Evolutionary conservation across 1,284 basidiomycete species (phyloP), one percentile per base, ranked within the genome.

Genomic region (Trametes versicolor): DNA sequence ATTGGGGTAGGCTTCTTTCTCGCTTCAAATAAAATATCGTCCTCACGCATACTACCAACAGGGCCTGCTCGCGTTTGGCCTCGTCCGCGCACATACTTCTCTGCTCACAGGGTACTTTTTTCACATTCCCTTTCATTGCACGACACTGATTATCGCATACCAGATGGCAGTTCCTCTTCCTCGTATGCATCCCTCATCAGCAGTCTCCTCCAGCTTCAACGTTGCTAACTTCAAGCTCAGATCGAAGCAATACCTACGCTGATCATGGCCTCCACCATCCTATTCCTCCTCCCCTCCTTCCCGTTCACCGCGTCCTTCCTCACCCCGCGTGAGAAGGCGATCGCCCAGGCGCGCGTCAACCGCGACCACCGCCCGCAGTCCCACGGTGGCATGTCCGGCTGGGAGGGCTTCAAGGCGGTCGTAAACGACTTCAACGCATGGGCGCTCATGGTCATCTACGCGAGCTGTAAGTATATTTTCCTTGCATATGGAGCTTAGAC

Each of bases 91-190:
- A 0, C 78, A 84, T 41, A 86, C 84, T 0, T 78, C 80, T 0
- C 41, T 81, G 19, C 74, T 86, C 1, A 69, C 64, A 39, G 85
- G 84, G 82, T 85, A 66, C 50, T 78, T 72, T 47, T 17, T 5
- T 15, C 21, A n/a, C 41, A 27, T 12, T 34, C 6, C 49, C 12
- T 23, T 21, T 36, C 13, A 39, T 21, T 1, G 1, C 2, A 23
- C 32, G 48, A 52, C 23, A 49, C 23, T 48, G 57, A 29, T 32
- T 19, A 58, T 15, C 50, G 29, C 56, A 1, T n/a, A n/a, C n/a
- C 62, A 85, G 83, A 64, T 87, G 85, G 85, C 85, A 87, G 69
- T 86, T 86, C 68, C 78, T 86, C 19, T 86, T 84, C 74, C 76
- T 87, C 23, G 84, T 85, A 67, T 23, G 79, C 36, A 1, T 39